Base-by-base conservation (phyloP, 805 yeast species). In the Lipomyces yamadae region DNA sequence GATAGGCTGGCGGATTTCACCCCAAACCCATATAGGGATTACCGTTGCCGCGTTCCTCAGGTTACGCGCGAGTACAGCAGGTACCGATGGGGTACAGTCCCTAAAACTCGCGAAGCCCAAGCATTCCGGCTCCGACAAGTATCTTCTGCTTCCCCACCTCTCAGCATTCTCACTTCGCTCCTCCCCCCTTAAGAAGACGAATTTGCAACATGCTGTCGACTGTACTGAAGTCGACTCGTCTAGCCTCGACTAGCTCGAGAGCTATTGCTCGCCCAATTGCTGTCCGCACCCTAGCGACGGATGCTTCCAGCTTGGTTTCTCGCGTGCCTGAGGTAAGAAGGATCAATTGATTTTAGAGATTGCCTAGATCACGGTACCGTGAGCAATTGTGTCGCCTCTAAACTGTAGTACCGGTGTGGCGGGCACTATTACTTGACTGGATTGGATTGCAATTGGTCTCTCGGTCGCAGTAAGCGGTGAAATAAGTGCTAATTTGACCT, bases 261-360 rank as follows among this genome's bases (percentile, higher is more conserved):
- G 64, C 58, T 54, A 11, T 55, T 30, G 61, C 53, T 42, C 64
- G 61, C 54, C 64, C 64, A n/a, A 34, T 54, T 52, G 61, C 66
- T 50, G 62, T 62, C 39, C 69, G 69, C 66, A 54, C 64, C 61
- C 65, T 62, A 60, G 66, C 66, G 63, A 62, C 65, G 59, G 69
- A 62, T 53, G 61, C 69, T 24, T 34, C 58, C 30, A 57, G 60
- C 48, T 58, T 52, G 45, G 55, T 50, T 13, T 55, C 64, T 50
- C 56, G 61, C 42, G 64, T 65, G 34, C 69, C 69, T 18, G 65
- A 62, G 69, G 69, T 65, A 29, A 13, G 65, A 29, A 3, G 15
- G 39, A 37, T 37, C 15, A 10, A 10, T 37, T 37, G 39, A 37
- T 37, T 35, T 42, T 24, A 13, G 30, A 30, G 11, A 42, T 15